Base-by-base conservation (phyloP, 2,329 filamentous ascomycete species). In the Aspergillus luchuensis region DNA sequence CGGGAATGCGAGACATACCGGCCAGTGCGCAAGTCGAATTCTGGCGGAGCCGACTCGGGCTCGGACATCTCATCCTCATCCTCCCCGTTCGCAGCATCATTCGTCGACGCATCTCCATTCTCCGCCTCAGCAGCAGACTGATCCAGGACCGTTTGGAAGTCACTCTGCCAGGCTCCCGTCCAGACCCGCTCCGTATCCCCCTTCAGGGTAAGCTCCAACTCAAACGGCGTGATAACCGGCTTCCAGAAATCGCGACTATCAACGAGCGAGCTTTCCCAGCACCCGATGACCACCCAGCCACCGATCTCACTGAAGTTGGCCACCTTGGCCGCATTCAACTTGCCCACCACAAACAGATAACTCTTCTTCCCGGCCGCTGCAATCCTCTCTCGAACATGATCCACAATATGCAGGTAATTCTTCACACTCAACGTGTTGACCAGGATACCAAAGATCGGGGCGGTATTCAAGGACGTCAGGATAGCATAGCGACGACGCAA, bases 281-380 rank as follows among this genome's bases (percentile, higher is more conserved):
- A 99, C 2, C 95, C 94, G 8, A 99, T 91, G 0, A 98, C 92
- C 0, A 98, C 92, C 95, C 95, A 99, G 15, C 92, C 94, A 47
- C 92, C 94, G 5, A 99, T 87, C 76, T 99, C 95, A 60, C 90
- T 87, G 78, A 99, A 99, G 76, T 99, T 99, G 52, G 95, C 95
- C 21, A 99, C 84, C 76, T 99, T 99, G 39, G 93, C 94, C 0
- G 93, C 89, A 72, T 98, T 99, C 25, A 99, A 83, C 75, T 98
- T 98, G 61, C 95, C 95, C 0, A 99, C 95, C 2, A 99, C 95
- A 51, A 99, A 91, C 1, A 94, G 91, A 75, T 99, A 99, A 74
- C 87, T 90, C 80, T 98, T 99, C 80, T 98, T 98, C 10, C 92
- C 93, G 0, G 91, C 91, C 0, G 82, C 84, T 0, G 86, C 84